A percentile compares a stretch with the other conserved stretches of the same genome.
Conservation (phyloP, 129 eudicot genomes). For the Tagetes patula region DNA sequence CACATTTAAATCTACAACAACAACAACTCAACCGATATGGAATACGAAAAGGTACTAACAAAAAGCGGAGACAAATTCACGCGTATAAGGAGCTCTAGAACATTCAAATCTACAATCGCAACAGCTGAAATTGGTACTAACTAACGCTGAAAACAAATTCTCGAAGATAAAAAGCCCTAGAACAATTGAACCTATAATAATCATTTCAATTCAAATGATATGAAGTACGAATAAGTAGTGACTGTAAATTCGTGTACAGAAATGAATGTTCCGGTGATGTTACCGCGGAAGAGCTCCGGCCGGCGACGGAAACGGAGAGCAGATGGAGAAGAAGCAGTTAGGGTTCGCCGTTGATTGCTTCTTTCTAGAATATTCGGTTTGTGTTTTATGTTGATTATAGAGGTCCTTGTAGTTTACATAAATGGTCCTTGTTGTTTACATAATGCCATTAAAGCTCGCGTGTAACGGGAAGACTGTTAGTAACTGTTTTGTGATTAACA, state of each 20-base stretch:
- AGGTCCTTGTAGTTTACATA: neutral
- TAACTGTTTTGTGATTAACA: too few relatives aligned
- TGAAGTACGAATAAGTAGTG: neutral
- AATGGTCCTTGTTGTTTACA: neutral
- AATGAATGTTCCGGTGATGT: slow-evolving; percentile 3
- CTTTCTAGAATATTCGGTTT: neutral
- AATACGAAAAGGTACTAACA: too few relatives aligned
- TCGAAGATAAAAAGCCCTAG: too few relatives aligned
- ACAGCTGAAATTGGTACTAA: too few relatives aligned
- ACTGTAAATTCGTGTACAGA: neutral
- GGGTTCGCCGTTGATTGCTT: slow-evolving; percentile 19
- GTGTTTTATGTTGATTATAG: neutral
- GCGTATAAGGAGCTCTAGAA: too few relatives aligned
- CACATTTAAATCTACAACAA: neutral
- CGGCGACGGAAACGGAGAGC: slow-evolving; percentile 13
- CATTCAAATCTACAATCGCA: too few relatives aligned
- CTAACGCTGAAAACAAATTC: too few relatives aligned
- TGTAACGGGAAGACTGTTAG: too few relatives aligned
- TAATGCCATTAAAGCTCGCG: neutral
- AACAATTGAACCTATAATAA: too few relatives aligned
- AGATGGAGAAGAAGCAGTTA: slow-evolving; percentile 16
- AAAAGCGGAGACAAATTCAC: too few relatives aligned
- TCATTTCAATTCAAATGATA: neutral
- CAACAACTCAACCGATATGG: too few relatives aligned
- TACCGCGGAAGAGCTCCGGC: slow-evolving; percentile 15